phyloP scores from a whole-genome alignment of 352 stramenopile species.

The Globisporangium recalcitrans region DNA sequence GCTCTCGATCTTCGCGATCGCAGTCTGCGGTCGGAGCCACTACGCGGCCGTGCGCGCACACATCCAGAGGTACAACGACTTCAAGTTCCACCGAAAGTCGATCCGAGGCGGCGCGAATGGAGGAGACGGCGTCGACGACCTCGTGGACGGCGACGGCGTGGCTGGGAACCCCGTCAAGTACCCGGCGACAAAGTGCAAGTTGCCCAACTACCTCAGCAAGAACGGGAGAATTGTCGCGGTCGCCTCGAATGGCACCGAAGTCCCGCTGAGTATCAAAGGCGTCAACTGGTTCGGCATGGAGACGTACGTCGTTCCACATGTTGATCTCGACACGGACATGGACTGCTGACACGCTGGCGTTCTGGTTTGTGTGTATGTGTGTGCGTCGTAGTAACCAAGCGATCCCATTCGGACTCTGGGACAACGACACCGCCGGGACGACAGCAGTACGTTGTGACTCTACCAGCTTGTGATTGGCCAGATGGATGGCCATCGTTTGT shows the following conservation, averaged over 20 bases:
- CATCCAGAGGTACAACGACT: constrained; percentile 24
- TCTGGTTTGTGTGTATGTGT: no score
- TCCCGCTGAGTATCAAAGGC: constrained; percentile 34
- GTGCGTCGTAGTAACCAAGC: neutral
- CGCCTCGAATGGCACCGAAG: constrained; percentile 31
- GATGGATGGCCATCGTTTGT: no score
- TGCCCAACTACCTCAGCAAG: constrained; percentile 65
- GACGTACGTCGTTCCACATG: constrained; percentile 16
- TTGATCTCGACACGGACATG: no score
- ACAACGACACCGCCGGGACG: constrained; percentile 16
- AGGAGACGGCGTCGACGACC: constrained; percentile 14
- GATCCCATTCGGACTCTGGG: neutral
- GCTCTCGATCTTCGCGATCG: neutral
- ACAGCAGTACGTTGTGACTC: constrained; percentile 19
- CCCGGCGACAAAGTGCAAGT: constrained; percentile 42
- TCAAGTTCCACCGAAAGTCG: constrained; percentile 20
- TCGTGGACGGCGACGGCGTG: constrained; percentile 47
- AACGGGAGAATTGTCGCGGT: constrained; percentile 42
- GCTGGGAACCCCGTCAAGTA: constrained; percentile 57
- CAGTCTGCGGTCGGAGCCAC: constrained; percentile 1
- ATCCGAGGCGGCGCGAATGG: constrained; percentile 40
- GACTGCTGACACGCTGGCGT: no score
- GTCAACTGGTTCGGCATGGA: constrained; percentile 45
- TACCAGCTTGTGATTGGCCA: no score
- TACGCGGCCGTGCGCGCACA: constrained; percentile 4